Conservation (phyloP, 1,139 yeast genomes). For the Pichia sp. region DNA sequence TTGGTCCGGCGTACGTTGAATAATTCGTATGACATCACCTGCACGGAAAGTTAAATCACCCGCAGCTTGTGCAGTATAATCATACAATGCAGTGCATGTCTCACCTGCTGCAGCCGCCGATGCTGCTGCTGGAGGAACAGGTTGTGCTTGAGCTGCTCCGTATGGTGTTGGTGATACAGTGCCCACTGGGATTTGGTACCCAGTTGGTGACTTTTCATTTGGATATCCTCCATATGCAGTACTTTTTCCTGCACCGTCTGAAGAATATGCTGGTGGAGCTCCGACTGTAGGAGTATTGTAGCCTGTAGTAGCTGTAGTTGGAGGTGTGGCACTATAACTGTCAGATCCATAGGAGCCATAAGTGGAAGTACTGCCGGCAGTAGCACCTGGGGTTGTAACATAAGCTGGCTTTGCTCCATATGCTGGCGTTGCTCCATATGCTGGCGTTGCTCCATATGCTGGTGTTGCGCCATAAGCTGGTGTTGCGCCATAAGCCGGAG, state of each 20-base stretch:
- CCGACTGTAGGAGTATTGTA: slow-evolving; percentile 2
- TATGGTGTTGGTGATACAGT: slow-evolving; percentile 16
- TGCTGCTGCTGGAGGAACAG: slow-evolving; percentile 25
- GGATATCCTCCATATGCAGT: slow-evolving; percentile 18
- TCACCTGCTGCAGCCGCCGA: slow-evolving; percentile 38
- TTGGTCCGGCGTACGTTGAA: slow-evolving; percentile 72
- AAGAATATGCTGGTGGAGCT: background rate
- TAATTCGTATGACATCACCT: slow-evolving; percentile 77
- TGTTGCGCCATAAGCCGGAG: slow-evolving; percentile 17
- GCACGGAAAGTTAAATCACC: slow-evolving; percentile 87
- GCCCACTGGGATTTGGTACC: slow-evolving; percentile 10
- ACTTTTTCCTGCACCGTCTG: slow-evolving; percentile 7
- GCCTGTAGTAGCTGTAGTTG: slow-evolving; percentile 10
- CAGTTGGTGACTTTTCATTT: slow-evolving; percentile 11
- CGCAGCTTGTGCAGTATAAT: slow-evolving; percentile 75
- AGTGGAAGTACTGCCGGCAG: slow-evolving; percentile 8
- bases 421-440: slow-evolving; percentile 11
- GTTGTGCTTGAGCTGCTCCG: slow-evolving; percentile 9
- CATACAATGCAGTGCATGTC: slow-evolving; percentile 70
- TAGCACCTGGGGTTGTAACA: slow-evolving; percentile 13
- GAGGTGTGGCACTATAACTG: slow-evolving; percentile 9
- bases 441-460: slow-evolving; percentile 14
- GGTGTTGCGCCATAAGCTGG: slow-evolving; percentile 18
- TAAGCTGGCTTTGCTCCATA: slow-evolving; percentile 6
- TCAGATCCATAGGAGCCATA: slow-evolving; percentile 11